A percentile compares a stretch with the other conserved stretches of the same genome.
Evolutionary conservation across 257 asterid species (phyloP).

Genomic region (Solanum commersonii): DNA sequence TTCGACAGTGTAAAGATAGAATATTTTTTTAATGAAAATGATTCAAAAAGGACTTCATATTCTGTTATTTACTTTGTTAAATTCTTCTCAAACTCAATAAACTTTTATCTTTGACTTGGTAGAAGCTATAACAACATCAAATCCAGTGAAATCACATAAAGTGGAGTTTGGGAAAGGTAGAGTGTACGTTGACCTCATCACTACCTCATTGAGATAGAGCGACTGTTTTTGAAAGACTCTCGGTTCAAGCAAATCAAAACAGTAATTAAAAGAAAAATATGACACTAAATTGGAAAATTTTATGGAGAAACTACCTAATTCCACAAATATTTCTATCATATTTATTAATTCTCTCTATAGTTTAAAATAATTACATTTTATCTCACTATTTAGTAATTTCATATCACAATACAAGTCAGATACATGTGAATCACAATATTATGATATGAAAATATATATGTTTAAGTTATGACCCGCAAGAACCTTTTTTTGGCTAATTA

Average conservation of each 20-base stretch:
- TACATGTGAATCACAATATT: background rate
- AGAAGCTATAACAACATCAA: background rate
- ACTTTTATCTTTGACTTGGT: background rate
- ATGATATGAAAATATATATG: too few relatives aligned
- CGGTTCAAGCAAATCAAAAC: background rate
- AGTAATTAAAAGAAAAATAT: too few relatives aligned
- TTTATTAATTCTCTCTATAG: background rate
- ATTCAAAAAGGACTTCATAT: background rate
- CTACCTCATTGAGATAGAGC: background rate
- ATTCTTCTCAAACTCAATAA: background rate
- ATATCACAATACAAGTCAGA: background rate
- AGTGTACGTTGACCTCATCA: fast-evolving
- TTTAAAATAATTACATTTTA: too few relatives aligned
- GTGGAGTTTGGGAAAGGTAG: background rate
- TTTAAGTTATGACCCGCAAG: background rate
- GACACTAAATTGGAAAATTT: background rate
- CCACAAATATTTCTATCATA: background rate
- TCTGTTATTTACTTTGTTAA: background rate
- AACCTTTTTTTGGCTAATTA: background rate
- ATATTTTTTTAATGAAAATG: background rate
- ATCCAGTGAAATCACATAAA: background rate
- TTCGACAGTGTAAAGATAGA: background rate
- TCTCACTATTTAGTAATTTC: background rate
- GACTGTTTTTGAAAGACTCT: background rate
- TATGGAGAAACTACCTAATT: background rate